Conservation (phyloP, 305 asterid genomes). For the Fraxinus paxiana region DNA sequence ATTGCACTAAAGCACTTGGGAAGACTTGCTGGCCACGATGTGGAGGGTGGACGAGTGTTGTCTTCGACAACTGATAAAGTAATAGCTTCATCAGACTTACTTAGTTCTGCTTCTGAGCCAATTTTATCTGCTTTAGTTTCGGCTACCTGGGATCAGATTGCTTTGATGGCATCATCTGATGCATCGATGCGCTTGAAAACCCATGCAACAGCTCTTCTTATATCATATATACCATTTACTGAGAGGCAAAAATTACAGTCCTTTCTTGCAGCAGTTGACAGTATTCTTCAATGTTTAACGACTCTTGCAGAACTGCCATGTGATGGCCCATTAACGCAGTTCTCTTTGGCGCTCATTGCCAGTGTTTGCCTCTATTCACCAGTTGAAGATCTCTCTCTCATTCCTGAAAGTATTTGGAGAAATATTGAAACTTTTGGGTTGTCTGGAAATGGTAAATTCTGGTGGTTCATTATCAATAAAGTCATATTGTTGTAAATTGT, state of each 20-base stretch:
- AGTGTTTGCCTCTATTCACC: conserved; percentile 76
- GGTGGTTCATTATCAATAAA: conserved; percentile 17
- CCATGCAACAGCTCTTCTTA: conserved; percentile 69
- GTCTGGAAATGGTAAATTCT: conserved; percentile 54
- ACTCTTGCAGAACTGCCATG: conserved; percentile 58
- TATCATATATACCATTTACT: conserved; percentile 65
- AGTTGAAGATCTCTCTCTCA: conserved; percentile 70
- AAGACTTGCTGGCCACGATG: conserved; percentile 61
- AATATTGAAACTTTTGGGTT: conserved; percentile 69
- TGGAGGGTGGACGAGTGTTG: conserved; percentile 41
- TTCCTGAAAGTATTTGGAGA: conserved; percentile 84
- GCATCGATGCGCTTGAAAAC: conserved; percentile 66
- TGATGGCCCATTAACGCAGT: conserved; percentile 65
- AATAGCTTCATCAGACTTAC: conserved; percentile 36
- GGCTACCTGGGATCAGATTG: conserved; percentile 79
- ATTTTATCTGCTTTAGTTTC: conserved; percentile 58
- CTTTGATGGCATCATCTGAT: conserved; percentile 72
- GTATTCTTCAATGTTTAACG: conserved; percentile 63
- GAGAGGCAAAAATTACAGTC: conserved; percentile 65
- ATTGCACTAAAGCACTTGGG: conserved; percentile 82
- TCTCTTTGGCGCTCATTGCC: conserved; percentile 79
- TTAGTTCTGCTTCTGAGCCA: conserved; percentile 41
- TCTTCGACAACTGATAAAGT: conserved; percentile 34
- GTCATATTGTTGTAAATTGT: background rate
- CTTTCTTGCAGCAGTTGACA: conserved; percentile 83